Base-by-base conservation (phyloP, 1,139 yeast species). In the Blastobotrys raffinosifermentans region DNA sequence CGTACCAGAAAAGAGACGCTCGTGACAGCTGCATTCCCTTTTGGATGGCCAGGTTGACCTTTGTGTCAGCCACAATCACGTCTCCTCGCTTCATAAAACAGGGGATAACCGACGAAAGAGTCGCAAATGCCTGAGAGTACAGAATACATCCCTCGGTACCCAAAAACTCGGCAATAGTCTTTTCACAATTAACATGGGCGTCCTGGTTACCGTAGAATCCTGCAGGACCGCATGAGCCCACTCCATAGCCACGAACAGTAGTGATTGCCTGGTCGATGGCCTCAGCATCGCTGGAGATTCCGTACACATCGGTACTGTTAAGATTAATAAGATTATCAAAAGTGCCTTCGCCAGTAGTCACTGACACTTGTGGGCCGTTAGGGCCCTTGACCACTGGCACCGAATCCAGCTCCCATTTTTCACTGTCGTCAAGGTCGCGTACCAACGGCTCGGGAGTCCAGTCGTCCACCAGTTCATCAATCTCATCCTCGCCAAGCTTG, bases 181-280 rank as follows among this genome's bases (percentile, higher is more conserved):
- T 78, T 59, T 89, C 95, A 46, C 86, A 70, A 51, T 81, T 70
- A 42, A 80, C 80, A 55, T 91, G 98, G 25, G 80, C 87, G 57
- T 87, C 96, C 61, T 87, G 96, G 47, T 91, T 83, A 44, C 98
- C 99, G 61, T 89, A 91, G 53, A 91, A 91, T 43, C 94, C 94
- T 29, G 97, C 95, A 2, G 99, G 97, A 19, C 97, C 96, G 68
- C 99, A 91, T 1, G 97, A 93, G 46, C 99, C 98, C 35, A 91
- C 97, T 55, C 99, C 99, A 41, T 83, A 77, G 40, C 70, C 69
- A 32, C 69, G 67, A 44, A 91, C 78, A 20, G 77, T 72, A 19
- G 66, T 58, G 40, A 73, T 69, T 4, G 91, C 87, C 13, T 69
- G 73, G n/a, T 67, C 60, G 41, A 67, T 67, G 26, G 87, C 67